Evolutionary conservation across 2,329 filamentous ascomycete species (phyloP).

Genomic region (Akanthomyces dipterigenus): DNA sequence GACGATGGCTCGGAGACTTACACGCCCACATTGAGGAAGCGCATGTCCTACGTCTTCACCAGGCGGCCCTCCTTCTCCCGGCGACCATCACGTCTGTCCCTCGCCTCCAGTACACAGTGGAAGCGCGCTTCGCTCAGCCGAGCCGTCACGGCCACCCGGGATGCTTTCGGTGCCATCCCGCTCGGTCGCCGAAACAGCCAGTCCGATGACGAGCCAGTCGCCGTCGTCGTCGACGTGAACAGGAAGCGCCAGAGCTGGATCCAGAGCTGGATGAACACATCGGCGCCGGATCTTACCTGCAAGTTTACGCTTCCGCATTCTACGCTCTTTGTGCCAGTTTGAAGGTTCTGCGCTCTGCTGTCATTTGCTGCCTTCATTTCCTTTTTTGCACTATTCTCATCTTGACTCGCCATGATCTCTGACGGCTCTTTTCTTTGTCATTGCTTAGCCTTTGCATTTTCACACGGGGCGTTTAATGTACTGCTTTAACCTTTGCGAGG

Average conservation of each 20-base stretch:
- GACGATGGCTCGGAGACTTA: not conserved
- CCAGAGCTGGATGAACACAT: not conserved
- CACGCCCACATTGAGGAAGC: conserved; percentile 2
- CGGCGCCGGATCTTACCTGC: not conserved
- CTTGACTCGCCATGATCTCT: not conserved
- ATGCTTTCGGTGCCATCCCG: not conserved
- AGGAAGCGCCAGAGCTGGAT: not conserved
- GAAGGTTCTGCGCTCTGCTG: not conserved
- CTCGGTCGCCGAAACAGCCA: not conserved
- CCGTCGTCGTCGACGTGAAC: not conserved
- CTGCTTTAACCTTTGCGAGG: not conserved
- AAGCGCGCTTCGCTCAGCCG: conserved; percentile 5
- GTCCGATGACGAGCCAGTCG: not conserved
- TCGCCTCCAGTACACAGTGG: not conserved
- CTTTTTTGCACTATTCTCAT: not conserved
- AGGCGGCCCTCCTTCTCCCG: not conserved
- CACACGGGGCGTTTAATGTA: not conserved
- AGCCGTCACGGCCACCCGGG: not conserved
- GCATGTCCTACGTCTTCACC: conserved; percentile 6
- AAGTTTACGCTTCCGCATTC: not conserved
- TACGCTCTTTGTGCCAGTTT: not conserved
- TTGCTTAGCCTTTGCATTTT: not conserved
- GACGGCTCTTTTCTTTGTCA: not conserved
- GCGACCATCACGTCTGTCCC: not conserved
- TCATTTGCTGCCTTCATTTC: not conserved